Evolutionary conservation across 352 stramenopile genomes (phyloP).

Genomic region (Phytophthora idaei): DNA sequence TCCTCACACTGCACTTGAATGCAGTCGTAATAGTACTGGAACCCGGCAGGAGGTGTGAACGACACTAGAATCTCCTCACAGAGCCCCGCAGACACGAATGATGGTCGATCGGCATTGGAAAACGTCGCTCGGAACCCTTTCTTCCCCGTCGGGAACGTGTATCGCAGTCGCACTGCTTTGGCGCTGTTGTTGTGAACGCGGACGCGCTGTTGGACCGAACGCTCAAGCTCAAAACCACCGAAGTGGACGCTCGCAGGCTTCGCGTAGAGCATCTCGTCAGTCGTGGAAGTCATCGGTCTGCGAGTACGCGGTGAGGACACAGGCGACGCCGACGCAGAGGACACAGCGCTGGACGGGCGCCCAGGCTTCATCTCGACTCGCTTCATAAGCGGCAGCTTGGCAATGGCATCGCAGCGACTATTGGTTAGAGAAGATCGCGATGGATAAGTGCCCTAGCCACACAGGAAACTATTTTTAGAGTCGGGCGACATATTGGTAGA

Average conservation of each 20-base stretch:
- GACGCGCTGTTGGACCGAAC: constrained; percentile 68
- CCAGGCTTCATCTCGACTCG: constrained; percentile 6
- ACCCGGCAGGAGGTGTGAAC: constrained; percentile 65
- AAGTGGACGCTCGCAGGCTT: constrained; percentile 87
- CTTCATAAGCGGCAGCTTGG: constrained; percentile 9
- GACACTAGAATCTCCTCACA: constrained; percentile 77
- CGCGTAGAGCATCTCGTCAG: constrained; percentile 50
- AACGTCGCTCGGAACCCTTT: constrained; percentile 64
- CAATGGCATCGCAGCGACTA: background rate
- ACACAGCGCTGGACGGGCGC: constrained; percentile 8
- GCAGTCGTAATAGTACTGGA: constrained; percentile 92
- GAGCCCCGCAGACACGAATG: constrained; percentile 78
- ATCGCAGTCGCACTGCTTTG: constrained; percentile 75
- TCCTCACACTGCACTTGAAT: constrained; percentile 78
- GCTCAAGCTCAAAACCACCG: constrained; percentile 75
- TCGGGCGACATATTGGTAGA: constrained; percentile 5
- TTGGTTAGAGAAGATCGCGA: background rate
- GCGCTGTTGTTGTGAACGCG: constrained; percentile 78
- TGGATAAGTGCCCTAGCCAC: background rate
- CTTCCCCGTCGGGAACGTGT: constrained; percentile 52
- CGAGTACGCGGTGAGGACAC: constrained; percentile 28
- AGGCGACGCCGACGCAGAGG: constrained; percentile 16
- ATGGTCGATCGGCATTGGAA: constrained; percentile 45
- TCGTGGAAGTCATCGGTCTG: constrained; percentile 27
- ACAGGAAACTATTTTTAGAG: constrained; percentile 11